phyloP scores from a whole-genome alignment of 192 early-diverging fungal species.

The Coemansia sp. region DNA sequence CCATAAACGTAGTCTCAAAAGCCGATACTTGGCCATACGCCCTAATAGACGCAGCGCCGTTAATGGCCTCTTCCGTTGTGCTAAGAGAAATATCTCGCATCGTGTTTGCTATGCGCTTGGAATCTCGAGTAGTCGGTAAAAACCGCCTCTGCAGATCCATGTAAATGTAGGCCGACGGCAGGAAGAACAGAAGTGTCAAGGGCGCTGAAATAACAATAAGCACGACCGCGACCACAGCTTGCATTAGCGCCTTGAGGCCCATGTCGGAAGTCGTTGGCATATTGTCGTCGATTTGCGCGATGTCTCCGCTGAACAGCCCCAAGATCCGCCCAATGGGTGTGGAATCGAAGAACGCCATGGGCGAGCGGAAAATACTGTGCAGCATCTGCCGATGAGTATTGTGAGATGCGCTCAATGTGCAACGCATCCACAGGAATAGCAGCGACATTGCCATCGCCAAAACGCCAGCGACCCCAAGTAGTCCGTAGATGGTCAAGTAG shows the following conservation, averaged over 20 bases:
- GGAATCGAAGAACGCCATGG: constrained; percentile 75
- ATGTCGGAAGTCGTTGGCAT: constrained; percentile 62
- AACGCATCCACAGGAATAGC: constrained; percentile 79
- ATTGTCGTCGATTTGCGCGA: constrained; percentile 60
- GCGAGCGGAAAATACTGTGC: constrained; percentile 64
- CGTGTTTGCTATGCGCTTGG: constrained; percentile 77
- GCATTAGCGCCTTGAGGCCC: constrained; percentile 56
- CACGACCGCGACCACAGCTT: constrained; percentile 56
- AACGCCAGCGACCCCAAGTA: constrained; percentile 75
- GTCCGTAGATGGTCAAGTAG: constrained; percentile 58
- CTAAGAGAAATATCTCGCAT: constrained; percentile 71
- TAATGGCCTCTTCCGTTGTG: constrained; percentile 68
- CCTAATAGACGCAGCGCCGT: constrained; percentile 76
- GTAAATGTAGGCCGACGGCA: constrained; percentile 76
- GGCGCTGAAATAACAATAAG: constrained; percentile 62
- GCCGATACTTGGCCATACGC: constrained; percentile 72
- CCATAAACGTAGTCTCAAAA: constrained; percentile 63
- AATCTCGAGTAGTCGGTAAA: constrained; percentile 75
- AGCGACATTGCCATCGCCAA: constrained; percentile 66
- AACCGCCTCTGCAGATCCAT: constrained; percentile 73
- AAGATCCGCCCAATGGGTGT: constrained; percentile 75
- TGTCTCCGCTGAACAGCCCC: constrained; percentile 71
- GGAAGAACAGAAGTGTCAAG: constrained; percentile 65
- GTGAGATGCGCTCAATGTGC: constrained; percentile 66
- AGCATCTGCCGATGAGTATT: constrained; percentile 69